Evolutionary conservation across 208 protist species (phyloP).

Genomic region (Acanthamoeba divionensis): DNA sequence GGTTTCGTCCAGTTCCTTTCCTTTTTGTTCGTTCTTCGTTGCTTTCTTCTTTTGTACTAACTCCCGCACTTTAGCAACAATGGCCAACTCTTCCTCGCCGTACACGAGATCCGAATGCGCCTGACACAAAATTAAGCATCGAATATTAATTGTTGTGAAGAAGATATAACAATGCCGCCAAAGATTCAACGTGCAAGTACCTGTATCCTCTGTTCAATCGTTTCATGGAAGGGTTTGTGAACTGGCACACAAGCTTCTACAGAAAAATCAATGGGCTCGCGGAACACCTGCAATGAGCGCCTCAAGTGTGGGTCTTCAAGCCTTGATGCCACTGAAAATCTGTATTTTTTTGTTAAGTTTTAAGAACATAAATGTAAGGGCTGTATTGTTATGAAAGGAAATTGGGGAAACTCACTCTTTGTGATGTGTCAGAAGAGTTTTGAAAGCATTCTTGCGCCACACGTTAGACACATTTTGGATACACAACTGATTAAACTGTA

Average conservation of each 20-base stretch:
- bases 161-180: background rate
- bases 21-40: background rate
- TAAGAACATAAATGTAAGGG: no score
- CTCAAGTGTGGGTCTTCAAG: constrained; percentile 30
- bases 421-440: constrained; percentile 65
- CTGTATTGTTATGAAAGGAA: no score
- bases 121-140: background rate
- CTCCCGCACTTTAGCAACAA: constrained; percentile 29
- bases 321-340: background rate
- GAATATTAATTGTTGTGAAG: background rate
- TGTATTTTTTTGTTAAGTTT: no score
- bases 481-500: constrained; percentile 87
- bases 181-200: background rate
- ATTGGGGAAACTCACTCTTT: no score
- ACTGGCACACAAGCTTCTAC: constrained; percentile 56
- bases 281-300: constrained; percentile 56
- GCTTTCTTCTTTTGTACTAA: constrained; percentile 44
- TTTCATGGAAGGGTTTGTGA: constrained; percentile 42
- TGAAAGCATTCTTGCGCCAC: constrained; percentile 85
- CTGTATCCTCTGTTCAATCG: constrained; percentile 38
- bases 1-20: background rate
- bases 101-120: constrained; percentile 37
- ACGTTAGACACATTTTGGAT: constrained; percentile 87
- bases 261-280: constrained; percentile 63
- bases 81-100: constrained; percentile 41